Evolutionary conservation across 257 asterid species (phyloP).

Genomic region (Fraxinus anomala): DNA sequence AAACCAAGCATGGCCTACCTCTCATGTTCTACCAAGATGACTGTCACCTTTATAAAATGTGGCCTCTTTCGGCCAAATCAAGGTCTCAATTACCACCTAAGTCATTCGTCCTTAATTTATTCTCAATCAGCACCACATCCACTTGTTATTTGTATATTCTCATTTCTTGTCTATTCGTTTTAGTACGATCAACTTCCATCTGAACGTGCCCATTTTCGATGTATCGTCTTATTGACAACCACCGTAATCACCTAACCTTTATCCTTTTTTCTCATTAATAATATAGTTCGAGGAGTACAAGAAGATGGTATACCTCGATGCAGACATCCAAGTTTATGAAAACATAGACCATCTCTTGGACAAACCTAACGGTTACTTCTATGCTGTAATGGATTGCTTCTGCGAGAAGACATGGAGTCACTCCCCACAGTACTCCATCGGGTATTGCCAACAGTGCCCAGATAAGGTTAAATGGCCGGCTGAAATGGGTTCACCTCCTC

Average conservation of each 20-base stretch:
- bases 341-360: slow-evolving; percentile 57
- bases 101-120: not conserved
- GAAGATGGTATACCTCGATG: slow-evolving; percentile 64
- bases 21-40: not conserved
- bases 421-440: slow-evolving; percentile 46
- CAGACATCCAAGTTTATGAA: slow-evolving; percentile 57
- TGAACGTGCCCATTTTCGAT: not conserved
- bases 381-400: slow-evolving; percentile 59
- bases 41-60: not conserved
- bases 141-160: not conserved
- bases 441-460: slow-evolving; percentile 58
- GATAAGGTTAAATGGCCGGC: slow-evolving; percentile 48
- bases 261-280: not conserved
- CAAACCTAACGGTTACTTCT: slow-evolving; percentile 49
- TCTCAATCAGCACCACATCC: not conserved
- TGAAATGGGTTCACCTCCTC: slow-evolving; percentile 53
- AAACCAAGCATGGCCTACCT: not conserved
- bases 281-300: slow-evolving; percentile 48
- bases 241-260: not conserved
- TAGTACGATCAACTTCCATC: not conserved
- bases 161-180: not conserved
- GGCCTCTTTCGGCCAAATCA: not conserved
- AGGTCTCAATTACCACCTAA: not conserved
- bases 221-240: not conserved
- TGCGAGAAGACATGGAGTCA: slow-evolving; percentile 66